Conservation (phyloP, 768 basidiomycete genomes). For the Dacryopinax spathularia region DNA sequence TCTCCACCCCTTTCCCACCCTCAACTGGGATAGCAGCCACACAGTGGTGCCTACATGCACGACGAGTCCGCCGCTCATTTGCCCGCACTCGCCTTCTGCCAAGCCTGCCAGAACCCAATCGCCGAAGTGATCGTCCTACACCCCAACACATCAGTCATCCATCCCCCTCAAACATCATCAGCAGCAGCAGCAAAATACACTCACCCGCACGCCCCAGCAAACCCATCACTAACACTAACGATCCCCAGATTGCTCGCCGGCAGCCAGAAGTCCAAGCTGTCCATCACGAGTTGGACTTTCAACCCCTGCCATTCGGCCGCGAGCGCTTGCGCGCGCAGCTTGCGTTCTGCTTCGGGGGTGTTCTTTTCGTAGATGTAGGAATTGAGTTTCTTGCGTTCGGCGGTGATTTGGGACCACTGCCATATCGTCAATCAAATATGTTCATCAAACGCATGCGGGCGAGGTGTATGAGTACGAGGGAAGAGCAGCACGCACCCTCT, state of each 20-base stretch:
- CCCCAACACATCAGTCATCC: background rate
- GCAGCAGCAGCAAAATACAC: constrained; percentile 17
- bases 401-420: background rate
- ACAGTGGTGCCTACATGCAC: no score
- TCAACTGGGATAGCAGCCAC: no score
- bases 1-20: no score
- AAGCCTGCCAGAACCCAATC: background rate
- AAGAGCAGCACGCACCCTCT: constrained; percentile 38
- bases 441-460: background rate
- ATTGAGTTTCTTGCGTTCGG: background rate
- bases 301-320: constrained; percentile 40
- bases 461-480: background rate
- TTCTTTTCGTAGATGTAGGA: background rate
- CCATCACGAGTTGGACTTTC: constrained; percentile 69
- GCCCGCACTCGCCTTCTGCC: background rate
- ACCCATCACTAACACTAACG: constrained; percentile 66
- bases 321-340: background rate
- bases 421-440: no score
- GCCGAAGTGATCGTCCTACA: background rate
- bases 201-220: constrained; percentile 74
- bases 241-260: constrained; percentile 72
- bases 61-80: constrained; percentile 1
- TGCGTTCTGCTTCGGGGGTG: background rate
- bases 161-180: background rate
- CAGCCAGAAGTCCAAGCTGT: constrained; percentile 76